phyloP scores from a whole-genome alignment of 1,139 yeast genomes.

The Pichia sp. region DNA sequence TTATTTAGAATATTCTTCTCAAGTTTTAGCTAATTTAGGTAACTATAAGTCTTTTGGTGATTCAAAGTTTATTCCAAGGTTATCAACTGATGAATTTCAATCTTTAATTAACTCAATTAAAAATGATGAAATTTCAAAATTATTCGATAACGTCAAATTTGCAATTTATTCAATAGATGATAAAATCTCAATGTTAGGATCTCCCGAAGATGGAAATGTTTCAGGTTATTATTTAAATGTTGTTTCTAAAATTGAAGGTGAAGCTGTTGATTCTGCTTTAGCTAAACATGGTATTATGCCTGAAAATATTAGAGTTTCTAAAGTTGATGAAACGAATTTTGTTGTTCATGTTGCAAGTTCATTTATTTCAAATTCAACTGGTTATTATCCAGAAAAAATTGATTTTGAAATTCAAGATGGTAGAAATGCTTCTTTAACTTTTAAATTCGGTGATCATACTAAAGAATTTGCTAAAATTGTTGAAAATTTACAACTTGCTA shows the following conservation, averaged over 20 bases:
- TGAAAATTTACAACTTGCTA: slow-evolving; percentile 50
- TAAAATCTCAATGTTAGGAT: slow-evolving; percentile 57
- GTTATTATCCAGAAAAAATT: slow-evolving; percentile 37
- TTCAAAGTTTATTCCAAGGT: slow-evolving; percentile 69
- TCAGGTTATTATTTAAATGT: slow-evolving; percentile 63
- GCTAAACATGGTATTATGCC: slow-evolving; percentile 64
- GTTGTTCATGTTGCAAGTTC: slow-evolving; percentile 60
- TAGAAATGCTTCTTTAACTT: slow-evolving; percentile 35
- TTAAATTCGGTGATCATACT: slow-evolving; percentile 72
- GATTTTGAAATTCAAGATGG: slow-evolving; percentile 32
- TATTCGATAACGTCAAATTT: slow-evolving; percentile 42
- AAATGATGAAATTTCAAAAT: slow-evolving; percentile 33
- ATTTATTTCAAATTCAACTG: slow-evolving; percentile 36
- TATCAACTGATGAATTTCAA: slow-evolving; percentile 44
- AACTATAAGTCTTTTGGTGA: slow-evolving; percentile 90
- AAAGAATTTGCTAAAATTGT: slow-evolving; percentile 58
- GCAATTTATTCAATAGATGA: slow-evolving; percentile 48
- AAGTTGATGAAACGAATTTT: slow-evolving; percentile 40
- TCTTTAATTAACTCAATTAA: slow-evolving; percentile 39
- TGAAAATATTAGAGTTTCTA: slow-evolving; percentile 72
- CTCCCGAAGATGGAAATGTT: slow-evolving; percentile 70
- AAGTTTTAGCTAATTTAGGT: slow-evolving; percentile 74
- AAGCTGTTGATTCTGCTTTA: slow-evolving; percentile 56
- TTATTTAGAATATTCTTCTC: slow-evolving; percentile 75
- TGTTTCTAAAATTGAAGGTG: slow-evolving; percentile 54